Evolutionary conservation across 2,329 filamentous ascomycete species (phyloP), one percentile per base, ranked within the genome.

Genomic region (Ophiostoma fasciatum): DNA sequence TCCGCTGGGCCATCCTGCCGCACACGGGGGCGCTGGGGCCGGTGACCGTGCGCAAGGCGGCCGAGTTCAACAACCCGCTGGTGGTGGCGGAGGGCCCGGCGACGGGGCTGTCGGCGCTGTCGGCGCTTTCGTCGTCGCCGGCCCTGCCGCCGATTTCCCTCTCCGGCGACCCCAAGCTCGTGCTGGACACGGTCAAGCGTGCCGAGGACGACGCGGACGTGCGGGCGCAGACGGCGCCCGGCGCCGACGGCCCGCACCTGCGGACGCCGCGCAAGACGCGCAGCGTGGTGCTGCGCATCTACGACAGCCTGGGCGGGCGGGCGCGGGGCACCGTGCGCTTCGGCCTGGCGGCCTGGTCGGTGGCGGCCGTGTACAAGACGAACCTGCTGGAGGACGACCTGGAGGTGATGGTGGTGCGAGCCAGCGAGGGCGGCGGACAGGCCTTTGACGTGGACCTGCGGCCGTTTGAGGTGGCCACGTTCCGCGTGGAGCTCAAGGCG

Each of bases 111-210:
- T 64, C 30, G 33, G 29, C 39, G n/a, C 33, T 46, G 20, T 34
- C 43, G 7, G 18, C 30, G 18, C 18, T 52, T 11, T 37, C 46
- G 5, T 43, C 41, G 15, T 45, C 49, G 28, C 71, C 78, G 11
- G 38, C 44, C 6, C 40, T 38, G 20, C 46, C 49, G 26, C 71
- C 79, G 0, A 71, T 94, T 50, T 69, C 68, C 42, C 59, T 94
- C n/a, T 63, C 64, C 2, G 78, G 78, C 31, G 64, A 68, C 30
- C 53, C 65, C 9, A 78, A 80, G 3, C 62, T 98, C 15, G 64
- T 98, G 4, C 63, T 98, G 1, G 90, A 98, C 53, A 79, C 78
- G 1, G 69, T 98, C 55, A 98, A 98, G 68, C 78, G 90, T 39
- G 90, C 83, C n/a, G 82, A 88, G 52, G 82, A 88, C 48, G 82